These are phyloP conservation scores for Hyaloscypha finlandica DNA, from an alignment of 495 filamentous ascomycete species.

Conservation along the genomic window DNA sequence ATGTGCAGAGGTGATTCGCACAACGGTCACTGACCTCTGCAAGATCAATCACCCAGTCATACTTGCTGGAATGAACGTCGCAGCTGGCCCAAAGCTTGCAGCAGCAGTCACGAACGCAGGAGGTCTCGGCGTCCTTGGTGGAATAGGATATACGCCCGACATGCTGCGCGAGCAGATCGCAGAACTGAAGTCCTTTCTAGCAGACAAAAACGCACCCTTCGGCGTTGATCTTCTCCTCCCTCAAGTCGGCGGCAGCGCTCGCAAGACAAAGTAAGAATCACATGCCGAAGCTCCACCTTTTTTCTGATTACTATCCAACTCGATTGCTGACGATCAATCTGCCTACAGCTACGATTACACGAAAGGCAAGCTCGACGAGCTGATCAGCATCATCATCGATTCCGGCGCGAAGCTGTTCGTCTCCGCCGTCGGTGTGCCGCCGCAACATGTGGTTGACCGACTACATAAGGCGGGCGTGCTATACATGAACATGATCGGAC, in stretches of 20 bases:
- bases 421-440: constrained; percentile 92
- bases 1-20: constrained; percentile 76
- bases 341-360: constrained; percentile 92
- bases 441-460: constrained; percentile 81
- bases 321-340: constrained; percentile 13
- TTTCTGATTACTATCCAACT: constrained; percentile 27
- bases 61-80: constrained; percentile 98
- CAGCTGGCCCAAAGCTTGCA: constrained; percentile 93
- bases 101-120: constrained; percentile 97
- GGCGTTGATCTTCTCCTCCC: constrained; percentile 94
- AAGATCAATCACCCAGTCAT: constrained; percentile 96
- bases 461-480: constrained; percentile 85
- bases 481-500: constrained; percentile 99
- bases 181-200: constrained; percentile 87
- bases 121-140: constrained; percentile 94
- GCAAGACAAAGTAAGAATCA: constrained; percentile 84
- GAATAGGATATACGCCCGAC: constrained; percentile 93
- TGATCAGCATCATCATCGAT: constrained; percentile 90
- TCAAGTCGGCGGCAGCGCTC: constrained; percentile 88
- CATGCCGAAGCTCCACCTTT: constrained; percentile 12
- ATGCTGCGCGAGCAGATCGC: constrained; percentile 95
- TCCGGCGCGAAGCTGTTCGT: constrained; percentile 91
- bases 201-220: constrained; percentile 97
- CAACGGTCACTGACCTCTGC: constrained; percentile 88
- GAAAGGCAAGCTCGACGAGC: constrained; percentile 93